phyloP scores from a whole-genome alignment of 2,329 filamentous ascomycete species.

The Cordyceps tenuipes region DNA sequence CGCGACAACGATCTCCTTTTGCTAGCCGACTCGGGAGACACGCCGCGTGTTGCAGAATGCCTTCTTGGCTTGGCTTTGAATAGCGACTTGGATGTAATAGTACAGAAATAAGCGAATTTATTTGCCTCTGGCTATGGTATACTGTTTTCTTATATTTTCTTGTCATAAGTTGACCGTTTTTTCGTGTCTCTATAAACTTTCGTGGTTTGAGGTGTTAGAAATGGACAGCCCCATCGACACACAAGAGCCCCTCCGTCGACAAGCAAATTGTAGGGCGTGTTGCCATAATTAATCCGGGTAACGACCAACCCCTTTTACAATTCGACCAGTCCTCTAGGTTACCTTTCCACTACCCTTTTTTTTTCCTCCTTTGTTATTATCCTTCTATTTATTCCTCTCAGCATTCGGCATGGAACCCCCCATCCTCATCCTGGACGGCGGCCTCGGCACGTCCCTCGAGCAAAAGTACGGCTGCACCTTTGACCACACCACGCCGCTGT shows the following conservation, averaged over 20 bases:
- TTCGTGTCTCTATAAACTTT: not conserved
- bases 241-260: not conserved
- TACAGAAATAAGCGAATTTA: not conserved
- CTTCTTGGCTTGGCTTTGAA: not conserved
- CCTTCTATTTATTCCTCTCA: not conserved
- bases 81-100: not conserved
- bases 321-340: not conserved
- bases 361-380: not conserved
- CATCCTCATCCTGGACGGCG: constrained; percentile 53
- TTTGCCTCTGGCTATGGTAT: not conserved
- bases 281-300: too few species aligned
- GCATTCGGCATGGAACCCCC: constrained; percentile 13
- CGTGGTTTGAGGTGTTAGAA: too few species aligned
- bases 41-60: not conserved
- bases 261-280: not conserved
- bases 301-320: not conserved
- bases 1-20: not conserved
- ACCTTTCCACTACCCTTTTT: not conserved
- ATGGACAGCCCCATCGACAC: not conserved
- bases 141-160: not conserved
- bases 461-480: constrained; percentile 48
- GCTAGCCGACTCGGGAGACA: not conserved
- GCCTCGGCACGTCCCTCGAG: constrained; percentile 58
- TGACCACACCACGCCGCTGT: constrained; percentile 46
- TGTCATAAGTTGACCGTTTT: not conserved